Base-by-base conservation (phyloP, 2,329 filamentous ascomycete species). In the Apiospora koreana region DNA sequence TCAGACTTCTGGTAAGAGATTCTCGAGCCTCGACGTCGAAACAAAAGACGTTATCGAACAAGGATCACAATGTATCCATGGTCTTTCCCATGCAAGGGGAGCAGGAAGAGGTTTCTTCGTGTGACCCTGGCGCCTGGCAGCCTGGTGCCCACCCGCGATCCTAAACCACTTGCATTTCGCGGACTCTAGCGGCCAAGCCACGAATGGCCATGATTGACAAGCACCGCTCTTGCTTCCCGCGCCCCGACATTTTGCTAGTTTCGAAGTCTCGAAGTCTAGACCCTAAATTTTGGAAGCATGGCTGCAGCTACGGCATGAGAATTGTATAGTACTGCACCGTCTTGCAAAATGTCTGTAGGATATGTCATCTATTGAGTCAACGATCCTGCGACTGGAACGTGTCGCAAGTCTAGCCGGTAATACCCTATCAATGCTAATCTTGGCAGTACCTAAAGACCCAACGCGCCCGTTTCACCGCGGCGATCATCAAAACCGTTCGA, bases 161-260 rank as follows among this genome's bases (percentile, higher is more conserved):
- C 54, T 62, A 31, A 62, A 62, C n/a, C 31, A 62, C 54, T 38
- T 62, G 54, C 54, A 62, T 62, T n/a, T 62, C 21, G 54, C 31
- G 18, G 9, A 23, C 1, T 38, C 54, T 62, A 38, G 54, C 31
- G 18, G 35, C 54, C 31, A 62, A 38, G 54, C 54, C 54, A 62
- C 54, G 35, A 62, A 38, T 10, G 54, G 31, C 21, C 31, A 38
- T 38, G 54, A 62, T 62, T 62, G 54, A 62, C 54, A 62, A 31
- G 54, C 18, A 62, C 54, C 3, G 54, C 3, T 62, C 21, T n/a
- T n/a, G 12, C 3, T 2, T 50, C 48, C 48, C 48, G 48, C 4
- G 46, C 25, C 46, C 16, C 50, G 25, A 31, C 28, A 58, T 7
- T 21, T 35, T 58, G 50, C 25, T 58, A 35, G 50, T 21, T 28